These are phyloP conservation scores for Penicillium sp. DNA, from an alignment of 2,329 filamentous ascomycete species.

Conservation along the genomic window DNA sequence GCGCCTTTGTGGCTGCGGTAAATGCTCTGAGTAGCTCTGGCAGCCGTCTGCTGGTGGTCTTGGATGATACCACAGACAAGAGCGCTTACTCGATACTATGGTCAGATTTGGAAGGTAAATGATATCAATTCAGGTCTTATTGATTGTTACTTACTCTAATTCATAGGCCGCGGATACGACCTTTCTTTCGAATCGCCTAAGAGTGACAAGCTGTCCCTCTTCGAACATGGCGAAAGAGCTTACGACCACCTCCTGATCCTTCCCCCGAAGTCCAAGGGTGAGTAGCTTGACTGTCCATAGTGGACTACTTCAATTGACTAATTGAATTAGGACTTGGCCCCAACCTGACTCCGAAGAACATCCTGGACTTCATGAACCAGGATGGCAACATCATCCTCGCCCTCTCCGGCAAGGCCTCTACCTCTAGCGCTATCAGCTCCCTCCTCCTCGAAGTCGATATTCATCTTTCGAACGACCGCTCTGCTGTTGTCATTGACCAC, in stretches of 20 bases:
- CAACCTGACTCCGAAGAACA: constrained; percentile 76
- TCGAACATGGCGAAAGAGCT: constrained; percentile 79
- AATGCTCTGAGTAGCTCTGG: constrained; percentile 78
- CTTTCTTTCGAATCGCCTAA: constrained; percentile 82
- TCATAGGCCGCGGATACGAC: constrained; percentile 75
- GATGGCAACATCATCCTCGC: constrained; percentile 88
- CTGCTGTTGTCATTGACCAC: constrained; percentile 85
- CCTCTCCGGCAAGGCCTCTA: constrained; percentile 69
- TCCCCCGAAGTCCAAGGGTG: constrained; percentile 87
- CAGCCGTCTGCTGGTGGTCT: constrained; percentile 76
- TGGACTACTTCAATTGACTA: constrained; percentile 25
- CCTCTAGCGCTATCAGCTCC: constrained; percentile 71
- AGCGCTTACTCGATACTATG: constrained; percentile 77
- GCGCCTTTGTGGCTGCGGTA: constrained; percentile 55
- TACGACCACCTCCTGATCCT: constrained; percentile 92
- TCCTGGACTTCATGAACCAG: constrained; percentile 89
- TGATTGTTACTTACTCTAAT: constrained; percentile 8
- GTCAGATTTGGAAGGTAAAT: constrained; percentile 48
- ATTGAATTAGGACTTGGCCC: constrained; percentile 71
- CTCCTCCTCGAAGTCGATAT: constrained; percentile 88
- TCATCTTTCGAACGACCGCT: constrained; percentile 79
- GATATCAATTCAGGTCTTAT: neutral
- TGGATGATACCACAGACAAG: constrained; percentile 81
- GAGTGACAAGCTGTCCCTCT: constrained; percentile 72
- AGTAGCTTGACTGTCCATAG: neutral